Conservation (phyloP, 83 land plant genomes). For the Thuja plicata region DNA sequence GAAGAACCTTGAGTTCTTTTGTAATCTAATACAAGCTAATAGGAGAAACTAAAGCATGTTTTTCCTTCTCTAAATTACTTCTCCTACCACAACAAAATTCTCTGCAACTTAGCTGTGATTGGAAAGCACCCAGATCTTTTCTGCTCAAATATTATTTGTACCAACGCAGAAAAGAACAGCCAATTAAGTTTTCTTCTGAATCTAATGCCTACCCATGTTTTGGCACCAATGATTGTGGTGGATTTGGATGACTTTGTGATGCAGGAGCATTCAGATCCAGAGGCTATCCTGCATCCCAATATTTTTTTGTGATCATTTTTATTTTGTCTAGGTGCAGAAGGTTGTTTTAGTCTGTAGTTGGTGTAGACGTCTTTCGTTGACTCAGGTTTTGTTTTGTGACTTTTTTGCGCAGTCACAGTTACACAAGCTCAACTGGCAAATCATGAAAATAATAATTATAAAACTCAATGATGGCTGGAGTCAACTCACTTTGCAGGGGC, state of each 20-base stretch:
- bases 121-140: not conserved
- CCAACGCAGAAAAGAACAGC: not conserved
- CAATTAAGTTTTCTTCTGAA: not conserved
- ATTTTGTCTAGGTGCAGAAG: too few relatives aligned
- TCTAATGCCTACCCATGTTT: not conserved
- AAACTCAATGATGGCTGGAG: too few relatives aligned
- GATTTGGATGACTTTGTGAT: not conserved
- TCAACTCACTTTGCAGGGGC: too few relatives aligned
- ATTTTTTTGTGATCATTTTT: too few relatives aligned
- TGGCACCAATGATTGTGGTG: not conserved
- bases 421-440: too few relatives aligned
- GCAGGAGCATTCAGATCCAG: too few relatives aligned
- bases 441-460: too few relatives aligned
- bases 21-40: not conserved
- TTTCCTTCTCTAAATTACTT: not conserved
- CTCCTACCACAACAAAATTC: not conserved
- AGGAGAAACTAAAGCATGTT: not conserved
- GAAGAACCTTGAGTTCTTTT: not conserved
- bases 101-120: constrained; percentile 3
- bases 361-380: too few relatives aligned
- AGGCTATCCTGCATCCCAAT: too few relatives aligned
- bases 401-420: too few relatives aligned
- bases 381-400: too few relatives aligned
- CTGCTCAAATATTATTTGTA: not conserved
- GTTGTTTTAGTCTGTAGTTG: too few relatives aligned